Evolutionary conservation across 768 basidiomycete genomes (phyloP).

Genomic region (Xerocomellus chrysenteron): DNA sequence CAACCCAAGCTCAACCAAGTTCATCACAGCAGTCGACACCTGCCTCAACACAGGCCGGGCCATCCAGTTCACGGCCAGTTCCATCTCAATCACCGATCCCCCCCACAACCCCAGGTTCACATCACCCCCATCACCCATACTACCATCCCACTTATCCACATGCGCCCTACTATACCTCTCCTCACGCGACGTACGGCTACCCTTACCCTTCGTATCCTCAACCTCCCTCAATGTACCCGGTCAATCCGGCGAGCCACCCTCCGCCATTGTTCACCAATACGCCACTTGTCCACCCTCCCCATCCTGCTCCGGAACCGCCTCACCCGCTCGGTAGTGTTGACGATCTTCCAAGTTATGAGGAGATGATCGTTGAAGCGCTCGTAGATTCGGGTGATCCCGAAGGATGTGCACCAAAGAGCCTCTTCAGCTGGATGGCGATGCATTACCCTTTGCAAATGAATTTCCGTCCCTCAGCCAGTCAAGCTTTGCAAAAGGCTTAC

Average conservation of each 20-base stretch:
- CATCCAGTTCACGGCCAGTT: conserved; percentile 19
- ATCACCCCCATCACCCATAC: conserved; percentile 57
- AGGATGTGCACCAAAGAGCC: conserved; percentile 77
- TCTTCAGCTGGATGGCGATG: conserved; percentile 83
- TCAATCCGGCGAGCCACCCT: conserved; percentile 27
- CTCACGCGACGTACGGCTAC: conserved; percentile 38
- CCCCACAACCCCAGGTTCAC: conserved; percentile 26
- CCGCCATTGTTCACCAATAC: conserved; percentile 37
- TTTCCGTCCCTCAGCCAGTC: conserved; percentile 86
- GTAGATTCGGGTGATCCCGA: conserved; percentile 65
- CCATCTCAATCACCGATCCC: conserved; percentile 21
- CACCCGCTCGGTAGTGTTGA: conserved; percentile 30
- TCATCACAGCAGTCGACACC: conserved; percentile 19
- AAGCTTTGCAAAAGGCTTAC: conserved; percentile 84
- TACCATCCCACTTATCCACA: conserved; percentile 63
- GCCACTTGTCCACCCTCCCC: conserved; percentile 34
- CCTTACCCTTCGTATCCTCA: conserved; percentile 33
- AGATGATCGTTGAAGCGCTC: conserved; percentile 86
- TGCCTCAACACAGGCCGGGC: conserved; percentile 25
- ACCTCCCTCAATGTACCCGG: conserved; percentile 32
- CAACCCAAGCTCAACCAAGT: conserved; percentile 16
- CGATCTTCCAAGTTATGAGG: conserved; percentile 86
- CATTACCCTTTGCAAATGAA: conserved; percentile 85
- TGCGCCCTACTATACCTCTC: conserved; percentile 59
- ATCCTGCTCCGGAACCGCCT: conserved; percentile 30